Conservation (phyloP, 306 rosid genomes). For the Trichosanthes cucumerina region DNA sequence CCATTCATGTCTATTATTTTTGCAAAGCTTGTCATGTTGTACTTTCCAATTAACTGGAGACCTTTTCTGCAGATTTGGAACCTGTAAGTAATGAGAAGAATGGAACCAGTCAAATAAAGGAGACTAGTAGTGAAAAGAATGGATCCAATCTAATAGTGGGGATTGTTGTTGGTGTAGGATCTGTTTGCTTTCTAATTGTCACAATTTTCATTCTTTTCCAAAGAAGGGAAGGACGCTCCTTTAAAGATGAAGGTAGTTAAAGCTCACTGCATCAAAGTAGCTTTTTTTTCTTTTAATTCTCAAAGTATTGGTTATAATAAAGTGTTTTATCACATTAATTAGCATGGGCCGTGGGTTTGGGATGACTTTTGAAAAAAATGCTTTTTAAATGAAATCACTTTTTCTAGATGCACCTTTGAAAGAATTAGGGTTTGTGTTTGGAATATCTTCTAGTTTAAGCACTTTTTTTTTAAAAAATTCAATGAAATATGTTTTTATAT, state of each 20-base stretch:
- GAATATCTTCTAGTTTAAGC: too few relatives aligned
- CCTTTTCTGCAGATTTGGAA: slow-evolving; percentile 31
- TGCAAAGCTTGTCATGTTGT: not conserved
- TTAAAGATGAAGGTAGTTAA: slow-evolving; percentile 40
- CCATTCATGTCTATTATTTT: not conserved
- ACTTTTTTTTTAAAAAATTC: too few relatives aligned
- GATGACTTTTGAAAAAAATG: too few relatives aligned
- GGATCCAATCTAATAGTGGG: slow-evolving; percentile 39
- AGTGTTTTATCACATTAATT: not conserved
- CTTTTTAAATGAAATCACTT: too few relatives aligned
- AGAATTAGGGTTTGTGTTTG: too few relatives aligned
- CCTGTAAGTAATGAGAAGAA: slow-evolving; percentile 5
- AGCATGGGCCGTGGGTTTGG: too few relatives aligned
- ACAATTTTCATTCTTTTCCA: slow-evolving; percentile 19
- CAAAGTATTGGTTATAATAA: not conserved
- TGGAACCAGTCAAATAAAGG: slow-evolving; percentile 13
- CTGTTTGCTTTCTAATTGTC: slow-evolving; percentile 21
- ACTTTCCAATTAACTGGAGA: not conserved
- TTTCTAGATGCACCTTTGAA: too few relatives aligned
- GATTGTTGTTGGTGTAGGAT: slow-evolving; percentile 47
- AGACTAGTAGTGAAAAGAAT: not conserved
- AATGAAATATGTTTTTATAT: too few relatives aligned
- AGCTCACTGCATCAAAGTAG: not conserved
- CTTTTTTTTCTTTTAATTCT: not conserved
- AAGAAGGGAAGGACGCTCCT: slow-evolving; percentile 29